phyloP scores from a whole-genome alignment of 306 rosid species.

The Fragaria vesca region DNA sequence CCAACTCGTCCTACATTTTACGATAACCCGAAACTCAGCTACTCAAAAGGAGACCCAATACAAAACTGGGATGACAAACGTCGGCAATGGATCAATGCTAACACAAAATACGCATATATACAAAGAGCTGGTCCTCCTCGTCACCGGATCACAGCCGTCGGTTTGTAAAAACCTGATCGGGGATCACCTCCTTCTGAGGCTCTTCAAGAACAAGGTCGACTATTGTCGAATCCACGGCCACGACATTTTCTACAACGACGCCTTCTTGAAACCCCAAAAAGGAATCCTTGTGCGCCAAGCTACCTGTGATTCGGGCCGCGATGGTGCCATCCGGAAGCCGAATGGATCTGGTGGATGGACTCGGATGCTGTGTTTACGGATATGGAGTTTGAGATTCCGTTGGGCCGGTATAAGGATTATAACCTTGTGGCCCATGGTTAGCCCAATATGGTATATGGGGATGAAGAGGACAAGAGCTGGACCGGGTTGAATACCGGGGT shows the following conservation, averaged over 20 bases:
- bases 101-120: conserved; percentile 6
- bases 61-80: conserved; percentile 47
- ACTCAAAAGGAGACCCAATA: conserved; percentile 36
- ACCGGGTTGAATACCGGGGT: conserved; percentile 41
- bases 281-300: conserved; percentile 47
- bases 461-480: conserved; percentile 36
- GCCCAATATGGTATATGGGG: conserved; percentile 28
- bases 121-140: conserved; percentile 21
- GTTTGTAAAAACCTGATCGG: conserved; percentile 39
- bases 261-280: conserved; percentile 38
- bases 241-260: conserved; percentile 43
- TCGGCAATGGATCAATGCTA: conserved; percentile 34
- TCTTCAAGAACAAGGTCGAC: conserved; percentile 60
- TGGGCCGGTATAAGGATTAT: conserved; percentile 30
- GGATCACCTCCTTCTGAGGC: conserved; percentile 45
- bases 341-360: conserved; percentile 65
- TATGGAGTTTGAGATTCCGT: conserved; percentile 40
- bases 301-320: conserved; percentile 27
- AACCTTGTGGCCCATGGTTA: conserved; percentile 29
- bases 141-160: conserved; percentile 44
- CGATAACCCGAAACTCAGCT: conserved; percentile 37
- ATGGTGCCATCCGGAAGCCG: conserved; percentile 44
- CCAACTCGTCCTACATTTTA: conserved; percentile 31
- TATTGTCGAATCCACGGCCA: conserved; percentile 43
- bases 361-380: conserved; percentile 41